These are phyloP conservation scores for Aspergillus avenaceus DNA, from an alignment of 495 filamentous ascomycete species.

Conservation along the genomic window DNA sequence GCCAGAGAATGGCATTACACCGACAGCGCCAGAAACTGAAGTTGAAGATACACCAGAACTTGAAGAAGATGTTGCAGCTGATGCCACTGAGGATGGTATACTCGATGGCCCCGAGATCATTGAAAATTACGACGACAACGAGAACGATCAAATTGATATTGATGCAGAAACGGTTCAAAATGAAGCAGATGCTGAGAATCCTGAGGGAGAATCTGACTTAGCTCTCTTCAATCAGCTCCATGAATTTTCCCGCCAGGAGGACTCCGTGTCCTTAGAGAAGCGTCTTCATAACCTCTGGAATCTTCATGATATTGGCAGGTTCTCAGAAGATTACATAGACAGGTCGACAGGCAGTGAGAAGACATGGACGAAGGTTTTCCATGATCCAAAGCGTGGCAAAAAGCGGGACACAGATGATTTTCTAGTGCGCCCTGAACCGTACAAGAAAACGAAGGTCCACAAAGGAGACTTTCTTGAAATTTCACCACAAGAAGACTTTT, in stretches of 20 bases:
- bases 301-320: constrained; percentile 46
- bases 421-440: constrained; percentile 41
- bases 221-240: constrained; percentile 29
- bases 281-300: constrained; percentile 59
- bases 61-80: constrained; percentile 14
- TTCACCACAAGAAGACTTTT: constrained; percentile 26
- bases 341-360: constrained; percentile 21
- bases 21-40: not conserved
- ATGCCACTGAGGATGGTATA: constrained; percentile 14
- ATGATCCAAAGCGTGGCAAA: constrained; percentile 29
- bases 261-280: constrained; percentile 53
- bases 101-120: constrained; percentile 19
- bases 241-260: constrained; percentile 30
- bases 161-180: constrained; percentile 19
- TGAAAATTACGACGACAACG: constrained; percentile 20
- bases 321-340: constrained; percentile 37
- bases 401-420: constrained; percentile 44
- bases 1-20: constrained; percentile 8
- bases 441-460: constrained; percentile 27
- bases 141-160: constrained; percentile 18
- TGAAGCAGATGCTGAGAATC: constrained; percentile 15
- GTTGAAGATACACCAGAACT: constrained; percentile 2
- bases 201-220: constrained; percentile 17
- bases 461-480: constrained; percentile 46
- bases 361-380: constrained; percentile 31